Percentiles rank a stretch among this genome's conserved stretches.
phyloP scores from a whole-genome alignment of 1,139 yeast genomes.

The Pichia sp. region DNA sequence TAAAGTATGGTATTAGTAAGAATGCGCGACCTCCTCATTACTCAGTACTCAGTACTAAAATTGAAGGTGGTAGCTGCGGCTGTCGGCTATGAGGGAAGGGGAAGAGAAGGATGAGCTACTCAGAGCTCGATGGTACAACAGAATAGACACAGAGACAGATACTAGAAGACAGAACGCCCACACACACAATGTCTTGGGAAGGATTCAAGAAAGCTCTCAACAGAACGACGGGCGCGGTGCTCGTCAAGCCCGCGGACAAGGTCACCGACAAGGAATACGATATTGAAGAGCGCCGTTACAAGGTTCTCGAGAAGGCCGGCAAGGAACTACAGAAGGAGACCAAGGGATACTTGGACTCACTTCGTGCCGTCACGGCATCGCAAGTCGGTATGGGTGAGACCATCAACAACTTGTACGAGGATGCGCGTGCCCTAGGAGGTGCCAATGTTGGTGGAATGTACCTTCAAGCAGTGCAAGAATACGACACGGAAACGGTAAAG shows the following conservation, averaged over 20 bases:
- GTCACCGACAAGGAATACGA: slow-evolving; percentile 90
- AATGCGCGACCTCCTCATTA: too few species aligned
- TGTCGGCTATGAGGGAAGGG: too few species aligned
- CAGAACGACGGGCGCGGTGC: slow-evolving; percentile 84
- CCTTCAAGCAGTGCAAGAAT: slow-evolving; percentile 80
- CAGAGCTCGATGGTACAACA: background rate
- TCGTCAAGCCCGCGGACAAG: slow-evolving; percentile 85
- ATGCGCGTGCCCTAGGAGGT: slow-evolving; percentile 67
- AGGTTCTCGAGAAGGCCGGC: slow-evolving; percentile 76
- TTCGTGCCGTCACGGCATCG: slow-evolving; percentile 91
- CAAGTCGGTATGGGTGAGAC: slow-evolving; percentile 96
- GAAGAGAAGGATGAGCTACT: too few species aligned
- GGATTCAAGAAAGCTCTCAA: slow-evolving; percentile 96
- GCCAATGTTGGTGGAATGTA: slow-evolving; percentile 71
- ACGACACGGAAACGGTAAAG: slow-evolving; percentile 90
- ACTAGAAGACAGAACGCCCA: background rate
- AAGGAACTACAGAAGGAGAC: slow-evolving; percentile 78
- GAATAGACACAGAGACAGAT: too few species aligned
- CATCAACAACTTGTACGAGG: slow-evolving; percentile 88
- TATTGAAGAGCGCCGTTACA: slow-evolving; percentile 86
- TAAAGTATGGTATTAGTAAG: too few species aligned
- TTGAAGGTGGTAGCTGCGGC: too few species aligned
- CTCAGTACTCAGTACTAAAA: too few species aligned
- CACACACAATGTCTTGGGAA: slow-evolving; percentile 75
- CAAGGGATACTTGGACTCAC: slow-evolving; percentile 86